Conservation (phyloP, 164 flowering plant genomes). For the Stephania japonica region DNA sequence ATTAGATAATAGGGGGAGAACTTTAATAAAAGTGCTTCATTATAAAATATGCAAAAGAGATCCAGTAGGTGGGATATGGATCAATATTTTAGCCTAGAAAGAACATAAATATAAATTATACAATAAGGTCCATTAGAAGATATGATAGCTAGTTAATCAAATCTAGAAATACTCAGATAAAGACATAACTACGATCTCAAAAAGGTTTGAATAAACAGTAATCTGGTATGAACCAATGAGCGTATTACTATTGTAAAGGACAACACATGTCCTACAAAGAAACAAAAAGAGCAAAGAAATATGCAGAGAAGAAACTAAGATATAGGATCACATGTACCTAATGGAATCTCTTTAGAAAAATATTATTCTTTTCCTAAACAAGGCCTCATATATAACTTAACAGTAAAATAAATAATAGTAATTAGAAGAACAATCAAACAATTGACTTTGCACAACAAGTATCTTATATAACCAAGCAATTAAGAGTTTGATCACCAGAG, state of each 20-base stretch:
- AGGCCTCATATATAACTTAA: neutral
- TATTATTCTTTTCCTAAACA: neutral
- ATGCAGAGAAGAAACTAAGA: neutral
- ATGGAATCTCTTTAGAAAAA: neutral
- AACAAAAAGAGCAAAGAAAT: neutral
- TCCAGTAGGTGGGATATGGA: neutral
- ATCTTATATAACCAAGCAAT: neutral
- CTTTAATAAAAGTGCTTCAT: neutral
- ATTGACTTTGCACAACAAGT: no score
- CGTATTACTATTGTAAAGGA: constrained; percentile 17
- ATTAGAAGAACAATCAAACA: neutral
- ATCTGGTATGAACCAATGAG: constrained; percentile 21
- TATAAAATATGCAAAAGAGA: neutral
- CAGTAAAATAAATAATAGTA: neutral
- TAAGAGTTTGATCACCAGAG: neutral
- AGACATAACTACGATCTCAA: neutral
- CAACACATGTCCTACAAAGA: constrained; percentile 10
- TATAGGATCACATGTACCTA: neutral
- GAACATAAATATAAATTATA: neutral
- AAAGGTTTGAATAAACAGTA: constrained; percentile 1
- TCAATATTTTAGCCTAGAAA: neutral
- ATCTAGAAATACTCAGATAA: neutral
- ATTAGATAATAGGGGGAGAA: neutral
- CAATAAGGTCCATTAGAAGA: neutral
- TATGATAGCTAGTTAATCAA: neutral